Conservation (phyloP, 2,329 filamentous ascomycete species). For the Fusarium sp. region DNA sequence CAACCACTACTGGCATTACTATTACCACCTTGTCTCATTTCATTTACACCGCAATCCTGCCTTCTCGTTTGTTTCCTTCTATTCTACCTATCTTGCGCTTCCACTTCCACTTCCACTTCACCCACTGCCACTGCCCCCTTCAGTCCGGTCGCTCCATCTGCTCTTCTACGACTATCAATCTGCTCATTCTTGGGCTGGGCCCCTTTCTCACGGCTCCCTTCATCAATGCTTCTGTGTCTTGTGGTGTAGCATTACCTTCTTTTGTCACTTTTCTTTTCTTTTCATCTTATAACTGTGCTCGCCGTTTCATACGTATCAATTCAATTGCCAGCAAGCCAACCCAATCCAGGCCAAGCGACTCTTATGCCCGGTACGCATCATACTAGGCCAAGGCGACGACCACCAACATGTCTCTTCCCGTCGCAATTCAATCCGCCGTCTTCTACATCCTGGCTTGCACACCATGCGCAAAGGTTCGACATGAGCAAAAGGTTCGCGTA, state of each 20-base stretch:
- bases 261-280: slow-evolving; percentile 1
- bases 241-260: slow-evolving; percentile 19
- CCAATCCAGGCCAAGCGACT: slow-evolving; percentile 17
- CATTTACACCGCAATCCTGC: slow-evolving; percentile 33
- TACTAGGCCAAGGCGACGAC: slow-evolving; percentile 34
- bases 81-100: slow-evolving; percentile 5
- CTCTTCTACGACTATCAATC: slow-evolving; percentile 16
- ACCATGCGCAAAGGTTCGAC: slow-evolving; percentile 76
- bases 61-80: slow-evolving; percentile 14
- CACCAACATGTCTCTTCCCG: slow-evolving; percentile 57
- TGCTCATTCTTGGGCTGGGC: slow-evolving; percentile 38
- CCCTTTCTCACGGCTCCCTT: slow-evolving; percentile 32
- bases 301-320: slow-evolving; percentile 1
- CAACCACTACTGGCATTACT: neutral
- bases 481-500: slow-evolving; percentile 74
- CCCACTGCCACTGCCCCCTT: slow-evolving; percentile 2
- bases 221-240: slow-evolving; percentile 24
- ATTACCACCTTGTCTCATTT: slow-evolving; percentile 10
- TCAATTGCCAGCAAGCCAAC: slow-evolving; percentile 6
- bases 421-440: slow-evolving; percentile 76
- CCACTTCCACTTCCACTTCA: slow-evolving; percentile 9
- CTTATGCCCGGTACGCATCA: slow-evolving; percentile 36
- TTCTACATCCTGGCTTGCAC: slow-evolving; percentile 83
- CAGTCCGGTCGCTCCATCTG: neutral
- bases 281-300: slow-evolving; percentile 13